Evolutionary conservation across 345 rosid genomes (phyloP).

Genomic region (Salix caprea): DNA sequence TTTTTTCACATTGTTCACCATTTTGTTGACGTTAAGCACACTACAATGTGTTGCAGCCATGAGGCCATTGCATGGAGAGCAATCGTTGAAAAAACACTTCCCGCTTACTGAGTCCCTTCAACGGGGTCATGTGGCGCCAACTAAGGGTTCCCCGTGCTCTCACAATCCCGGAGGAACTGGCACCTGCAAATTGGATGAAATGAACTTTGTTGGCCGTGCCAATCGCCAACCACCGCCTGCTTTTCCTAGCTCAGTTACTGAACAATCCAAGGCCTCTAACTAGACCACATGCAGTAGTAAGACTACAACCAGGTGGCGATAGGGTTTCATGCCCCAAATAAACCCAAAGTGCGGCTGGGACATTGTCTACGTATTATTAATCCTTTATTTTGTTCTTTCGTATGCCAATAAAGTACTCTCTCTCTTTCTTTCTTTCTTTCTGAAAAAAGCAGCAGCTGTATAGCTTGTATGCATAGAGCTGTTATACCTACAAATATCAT

Average conservation of each 20-base stretch:
- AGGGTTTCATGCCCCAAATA: neutral
- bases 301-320: neutral
- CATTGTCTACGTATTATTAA: too few relatives aligned
- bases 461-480: too few relatives aligned
- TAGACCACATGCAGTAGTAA: neutral
- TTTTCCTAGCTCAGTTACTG: neutral
- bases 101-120: constrained; percentile 9
- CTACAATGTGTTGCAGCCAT: constrained; percentile 14
- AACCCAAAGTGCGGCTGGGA: neutral
- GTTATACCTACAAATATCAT: too few relatives aligned
- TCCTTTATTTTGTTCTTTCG: neutral
- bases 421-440: too few relatives aligned
- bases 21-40: constrained; percentile 1
- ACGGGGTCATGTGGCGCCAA: constrained; percentile 19
- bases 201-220: constrained; percentile 31
- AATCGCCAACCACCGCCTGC: constrained; percentile 7
- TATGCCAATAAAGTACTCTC: neutral
- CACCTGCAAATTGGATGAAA: neutral
- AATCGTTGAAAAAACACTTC: constrained; percentile 5
- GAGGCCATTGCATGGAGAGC: constrained; percentile 20
- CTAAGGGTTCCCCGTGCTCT: constrained; percentile 13
- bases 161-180: constrained; percentile 13
- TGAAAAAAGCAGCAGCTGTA: too few relatives aligned
- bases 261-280: neutral
- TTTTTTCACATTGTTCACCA: neutral